phyloP scores from a whole-genome alignment of 371 early-diverging fungal genomes.

The Mortierella sp. region DNA sequence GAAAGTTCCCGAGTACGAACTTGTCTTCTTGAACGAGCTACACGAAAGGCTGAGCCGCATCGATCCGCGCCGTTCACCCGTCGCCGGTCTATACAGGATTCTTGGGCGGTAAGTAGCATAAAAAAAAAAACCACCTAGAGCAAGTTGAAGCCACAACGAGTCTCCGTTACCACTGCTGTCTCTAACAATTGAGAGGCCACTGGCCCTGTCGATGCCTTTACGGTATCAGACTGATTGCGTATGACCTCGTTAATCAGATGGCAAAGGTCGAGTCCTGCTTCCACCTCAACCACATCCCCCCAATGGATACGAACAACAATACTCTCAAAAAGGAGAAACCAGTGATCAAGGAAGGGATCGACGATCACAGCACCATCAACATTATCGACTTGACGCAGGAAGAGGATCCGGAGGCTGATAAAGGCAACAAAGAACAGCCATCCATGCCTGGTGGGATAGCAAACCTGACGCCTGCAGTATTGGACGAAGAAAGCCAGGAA shows the following conservation, averaged over 20 bases:
- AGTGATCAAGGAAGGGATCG: background rate
- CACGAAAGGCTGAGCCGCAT: slow-evolving; percentile 21
- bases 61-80: slow-evolving; percentile 6
- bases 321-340: background rate
- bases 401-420: background rate
- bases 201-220: background rate
- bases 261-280: slow-evolving; percentile 32
- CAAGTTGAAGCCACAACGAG: too few species aligned
- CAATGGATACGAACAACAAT: background rate
- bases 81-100: slow-evolving; percentile 30
- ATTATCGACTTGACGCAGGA: slow-evolving; percentile 12
- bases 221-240: slow-evolving; percentile 16
- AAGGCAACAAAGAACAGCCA: background rate
- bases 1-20: slow-evolving; percentile 19
- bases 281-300: slow-evolving; percentile 6
- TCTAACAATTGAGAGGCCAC: too few species aligned
- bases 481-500: too few species aligned
- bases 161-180: too few species aligned
- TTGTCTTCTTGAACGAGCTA: slow-evolving; percentile 41
- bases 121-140: too few species aligned
- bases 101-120: slow-evolving; percentile 28
- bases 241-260: slow-evolving; percentile 18
- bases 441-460: too few species aligned
- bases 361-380: background rate
- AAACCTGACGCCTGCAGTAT: too few species aligned